Evolutionary conservation across 495 filamentous ascomycete genomes (phyloP), one percentile per base, ranked within the genome.

Genomic region (Rostrohypoxylon terebratum): DNA sequence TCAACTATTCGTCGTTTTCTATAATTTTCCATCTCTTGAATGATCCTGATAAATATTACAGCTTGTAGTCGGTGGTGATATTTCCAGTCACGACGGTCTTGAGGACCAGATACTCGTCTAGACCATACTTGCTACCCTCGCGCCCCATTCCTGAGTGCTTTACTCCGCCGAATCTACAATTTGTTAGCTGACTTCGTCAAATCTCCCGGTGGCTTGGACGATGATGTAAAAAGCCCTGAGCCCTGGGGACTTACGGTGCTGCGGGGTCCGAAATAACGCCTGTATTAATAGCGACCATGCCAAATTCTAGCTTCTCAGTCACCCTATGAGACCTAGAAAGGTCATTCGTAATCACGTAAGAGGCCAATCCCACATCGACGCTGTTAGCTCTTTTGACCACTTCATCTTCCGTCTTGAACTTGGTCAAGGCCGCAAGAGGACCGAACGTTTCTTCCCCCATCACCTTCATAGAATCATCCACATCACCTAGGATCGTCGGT

Each of bases 371-470:
- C 21, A 96, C 93, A 53, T 92, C 87, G 2, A 90, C 85, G 21
- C 84, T 77, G 79, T 97, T 96, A 4, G 93, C 93, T 50, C 96
- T 79, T 36, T 88, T 85, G 20, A 97, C 87, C 4, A 95, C 94
- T 78, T 97, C 93, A 72, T 92, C 88, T 81, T 97, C 94, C 0
- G 87, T 92, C 51, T 90, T 85, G 76, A 97, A 97, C 38, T 86
- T 85, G 81, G 94, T 94, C n/a, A 97, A 77, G 1, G 90, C 92
- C 3, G 93, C 92, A 4, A 97, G 87, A 20, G 94, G 94, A 1
- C 93, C 94, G 77, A 97, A 97, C 0, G 93, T 97, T 81, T 97
- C 94, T 77, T 97, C 94, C 0, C 79, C 93, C 91, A 97, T 93
- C 16, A 86, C 90, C 3, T 89, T 89, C 53, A 97, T 84, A 28